Conservation (phyloP, 129 eudicot genomes). For the Calendula officinalis region DNA sequence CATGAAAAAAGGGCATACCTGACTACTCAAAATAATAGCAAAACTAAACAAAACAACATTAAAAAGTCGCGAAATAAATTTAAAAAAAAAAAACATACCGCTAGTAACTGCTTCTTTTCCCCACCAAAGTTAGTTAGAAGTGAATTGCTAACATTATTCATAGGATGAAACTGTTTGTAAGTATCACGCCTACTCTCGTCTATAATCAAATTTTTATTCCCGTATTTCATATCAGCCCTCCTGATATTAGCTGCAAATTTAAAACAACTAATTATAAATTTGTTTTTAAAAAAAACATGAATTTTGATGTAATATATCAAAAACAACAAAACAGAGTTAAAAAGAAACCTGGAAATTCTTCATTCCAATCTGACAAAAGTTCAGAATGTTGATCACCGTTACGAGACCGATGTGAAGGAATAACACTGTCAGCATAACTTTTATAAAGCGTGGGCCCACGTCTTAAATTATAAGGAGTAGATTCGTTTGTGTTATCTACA, state of each 20-base stretch:
- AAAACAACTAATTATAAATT: constrained; percentile 12
- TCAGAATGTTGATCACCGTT: constrained; percentile 61
- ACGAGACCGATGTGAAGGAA: constrained; percentile 54
- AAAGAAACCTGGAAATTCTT: constrained; percentile 82
- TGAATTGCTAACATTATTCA: constrained; percentile 23
- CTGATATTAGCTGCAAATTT: constrained; percentile 50
- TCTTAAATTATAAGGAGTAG: constrained; percentile 69
- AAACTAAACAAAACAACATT: not conserved
- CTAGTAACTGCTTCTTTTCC: constrained; percentile 60
- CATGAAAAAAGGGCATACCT: not conserved
- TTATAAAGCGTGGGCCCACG: constrained; percentile 48
- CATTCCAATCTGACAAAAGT: constrained; percentile 63
- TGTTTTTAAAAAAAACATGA: too few relatives aligned
- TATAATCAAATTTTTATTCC: constrained; percentile 60
- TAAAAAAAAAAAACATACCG: constrained; percentile 41
- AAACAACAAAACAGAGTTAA: not conserved
- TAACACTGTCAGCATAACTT: constrained; percentile 41
- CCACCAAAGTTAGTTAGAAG: constrained; percentile 48
- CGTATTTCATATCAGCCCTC: constrained; percentile 82
- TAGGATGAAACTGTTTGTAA: constrained; percentile 57
- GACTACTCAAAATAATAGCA: not conserved
- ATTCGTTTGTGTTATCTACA: constrained; percentile 50
- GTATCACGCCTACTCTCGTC: constrained; percentile 88
- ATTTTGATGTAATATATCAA: too few relatives aligned
- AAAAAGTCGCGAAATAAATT: not conserved